These are phyloP conservation scores for Kingdonia uniflora DNA, from an alignment of 164 flowering plant genomes.

Conservation along the genomic window DNA sequence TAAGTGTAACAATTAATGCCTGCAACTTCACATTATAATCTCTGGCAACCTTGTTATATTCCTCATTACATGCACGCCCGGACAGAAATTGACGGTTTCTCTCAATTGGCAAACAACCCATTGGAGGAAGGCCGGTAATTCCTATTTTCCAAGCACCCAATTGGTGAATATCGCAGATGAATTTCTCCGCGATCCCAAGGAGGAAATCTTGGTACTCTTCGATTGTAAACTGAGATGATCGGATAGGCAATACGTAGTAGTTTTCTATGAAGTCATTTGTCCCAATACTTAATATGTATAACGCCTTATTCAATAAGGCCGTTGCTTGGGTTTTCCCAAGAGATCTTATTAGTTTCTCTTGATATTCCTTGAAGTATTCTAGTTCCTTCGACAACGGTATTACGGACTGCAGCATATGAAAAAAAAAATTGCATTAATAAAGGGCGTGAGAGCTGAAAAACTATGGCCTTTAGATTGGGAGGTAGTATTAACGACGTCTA, in stretches of 20 bases:
- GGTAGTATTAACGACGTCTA: too few species aligned
- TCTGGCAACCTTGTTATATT: conserved; percentile 6
- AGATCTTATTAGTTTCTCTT: not conserved
- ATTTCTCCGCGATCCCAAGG: conserved; percentile 1
- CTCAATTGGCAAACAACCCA: conserved; percentile 8
- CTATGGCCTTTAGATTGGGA: too few species aligned
- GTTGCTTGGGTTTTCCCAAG: conserved; percentile 1
- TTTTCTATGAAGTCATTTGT: conserved; percentile 9
- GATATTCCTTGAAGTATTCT: conserved; percentile 9
- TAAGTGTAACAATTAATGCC: not conserved
- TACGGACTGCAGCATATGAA: conserved; percentile 9
- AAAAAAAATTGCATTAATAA: too few species aligned
- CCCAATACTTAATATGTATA: conserved; percentile 9
- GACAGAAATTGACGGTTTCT: not conserved
- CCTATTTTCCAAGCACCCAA: conserved; percentile 11
- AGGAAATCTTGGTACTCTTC: conserved; percentile 9
- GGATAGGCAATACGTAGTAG: conserved; percentile 1
- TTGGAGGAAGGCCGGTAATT: conserved; percentile 8
- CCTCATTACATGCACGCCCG: conserved; percentile 4
- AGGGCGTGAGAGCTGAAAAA: too few species aligned
- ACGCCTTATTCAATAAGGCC: not conserved
- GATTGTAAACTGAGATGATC: conserved; percentile 7
- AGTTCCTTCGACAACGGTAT: conserved; percentile 14
- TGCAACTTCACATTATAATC: conserved; percentile 3
- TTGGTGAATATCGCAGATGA: conserved; percentile 1